Base-by-base conservation (phyloP, 805 yeast genomes). In the Limtongia smithiae region DNA sequence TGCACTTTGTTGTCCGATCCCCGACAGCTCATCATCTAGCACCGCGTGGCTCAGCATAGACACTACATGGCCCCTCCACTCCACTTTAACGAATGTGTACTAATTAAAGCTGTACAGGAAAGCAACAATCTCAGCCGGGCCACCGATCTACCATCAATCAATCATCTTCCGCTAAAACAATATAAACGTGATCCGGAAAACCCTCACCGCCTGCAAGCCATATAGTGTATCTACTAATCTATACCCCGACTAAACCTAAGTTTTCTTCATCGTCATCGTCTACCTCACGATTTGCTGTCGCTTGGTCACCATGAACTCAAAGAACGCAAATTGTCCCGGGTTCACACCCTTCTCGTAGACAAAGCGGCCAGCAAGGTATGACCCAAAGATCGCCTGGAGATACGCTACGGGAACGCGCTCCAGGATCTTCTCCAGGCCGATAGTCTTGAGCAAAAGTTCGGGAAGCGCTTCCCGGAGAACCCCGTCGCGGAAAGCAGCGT, bases 371-470 rank as follows among this genome's bases (percentile, higher is more conserved):
- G 95, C 89, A 61, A 89, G 74, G 63, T 80, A 83, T 31, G 93
- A 83, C 38, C 95, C 94, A 64, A 91, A 85, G 60, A 91, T 79
- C 2, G 96, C 95, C 64, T 81, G 82, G 65, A 91, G 74, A 67
- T 91, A 93, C 44, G 94, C 78, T 50, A 77, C 85, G 17, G 98
- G 98, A 33, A 91, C 93, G 62, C 93, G 80, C 38, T 71, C 62
- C 60, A 91, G 72, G 35, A 91, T 81, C 48, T 71, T 70, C 8
- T 81, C 83, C 48, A 87, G 77, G 6, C 81, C 75, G 37, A 82
- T 73, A 62, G 80, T 76, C 35, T 77, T 67, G 44, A 84, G 73
- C 59, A 91, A 78, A 57, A 84, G 70, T 40, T 76, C 71, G 44
- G 98, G 97, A 52, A 91, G 79, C 3, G 95, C 85, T 59, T 82